phyloP scores from a whole-genome alignment of 768 basidiomycete genomes.

The Pulveroboletus sp. region DNA sequence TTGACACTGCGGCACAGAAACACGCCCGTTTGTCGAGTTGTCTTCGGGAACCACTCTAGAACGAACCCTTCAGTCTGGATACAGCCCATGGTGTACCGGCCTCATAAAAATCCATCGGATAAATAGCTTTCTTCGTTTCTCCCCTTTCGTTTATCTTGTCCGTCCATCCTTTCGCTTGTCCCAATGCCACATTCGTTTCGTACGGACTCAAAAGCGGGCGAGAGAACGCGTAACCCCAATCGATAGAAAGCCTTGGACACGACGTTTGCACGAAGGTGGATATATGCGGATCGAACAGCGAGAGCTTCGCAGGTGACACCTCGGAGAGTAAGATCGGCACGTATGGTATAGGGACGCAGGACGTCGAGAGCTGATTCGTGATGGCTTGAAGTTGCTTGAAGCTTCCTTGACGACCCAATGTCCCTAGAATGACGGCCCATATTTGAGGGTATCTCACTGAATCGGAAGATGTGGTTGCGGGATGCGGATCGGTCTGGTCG shows the following conservation, averaged over 20 bases:
- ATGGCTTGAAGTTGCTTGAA: conserved; percentile 87
- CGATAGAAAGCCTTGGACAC: conserved; percentile 93
- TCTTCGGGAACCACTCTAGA: conserved; percentile 20
- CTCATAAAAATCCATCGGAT: conserved; percentile 97
- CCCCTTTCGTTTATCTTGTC: conserved; percentile 28
- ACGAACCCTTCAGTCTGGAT: conserved; percentile 54
- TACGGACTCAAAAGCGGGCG: conserved; percentile 88
- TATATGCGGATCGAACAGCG: conserved; percentile 76
- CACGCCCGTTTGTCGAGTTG: neutral
- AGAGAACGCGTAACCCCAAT: conserved; percentile 97
- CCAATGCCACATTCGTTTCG: conserved; percentile 85
- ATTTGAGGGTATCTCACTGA: conserved; percentile 26
- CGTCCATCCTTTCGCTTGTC: conserved; percentile 62
- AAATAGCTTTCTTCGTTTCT: conserved; percentile 35
- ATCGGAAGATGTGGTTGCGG: conserved; percentile 15
- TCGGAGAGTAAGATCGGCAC: conserved; percentile 93
- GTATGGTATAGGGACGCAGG: conserved; percentile 59
- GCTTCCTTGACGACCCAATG: conserved; percentile 91
- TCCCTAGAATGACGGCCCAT: conserved; percentile 95
- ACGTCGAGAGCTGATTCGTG: conserved; percentile 59
- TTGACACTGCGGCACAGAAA: no score
- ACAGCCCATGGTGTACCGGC: conserved; percentile 75
- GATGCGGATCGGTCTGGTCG: conserved; percentile 5
- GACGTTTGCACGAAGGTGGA: conserved; percentile 94
- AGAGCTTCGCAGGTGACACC: conserved; percentile 90